A percentile compares a stretch with the other conserved stretches of the same genome.
phyloP scores from a whole-genome alignment of 1,284 basidiomycete species.

The Trametes pubescens region DNA sequence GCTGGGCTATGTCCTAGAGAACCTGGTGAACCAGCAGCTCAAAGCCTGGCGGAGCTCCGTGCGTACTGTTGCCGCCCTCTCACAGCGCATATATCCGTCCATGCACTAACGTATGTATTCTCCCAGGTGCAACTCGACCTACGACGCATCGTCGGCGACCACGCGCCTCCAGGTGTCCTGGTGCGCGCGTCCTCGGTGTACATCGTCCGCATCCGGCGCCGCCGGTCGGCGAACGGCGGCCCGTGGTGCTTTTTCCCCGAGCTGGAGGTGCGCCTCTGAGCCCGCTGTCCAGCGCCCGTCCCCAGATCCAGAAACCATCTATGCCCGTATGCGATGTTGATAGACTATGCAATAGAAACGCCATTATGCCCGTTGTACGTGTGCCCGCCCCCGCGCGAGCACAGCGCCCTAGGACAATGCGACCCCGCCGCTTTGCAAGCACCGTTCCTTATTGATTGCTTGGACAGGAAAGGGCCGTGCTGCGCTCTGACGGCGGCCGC shows the following conservation, averaged over 20 bases:
- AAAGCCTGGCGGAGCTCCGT: not conserved
- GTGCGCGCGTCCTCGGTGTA: not conserved
- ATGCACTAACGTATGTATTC: not conserved
- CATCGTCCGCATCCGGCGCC: constrained; percentile 3
- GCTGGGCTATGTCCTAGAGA: constrained; percentile 1
- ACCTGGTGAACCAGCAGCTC: not conserved
- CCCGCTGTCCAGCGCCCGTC: not conserved
- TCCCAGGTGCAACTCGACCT: not conserved
- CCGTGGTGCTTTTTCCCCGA: constrained; percentile 11
- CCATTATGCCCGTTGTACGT: not conserved
- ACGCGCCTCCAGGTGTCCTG: not conserved
- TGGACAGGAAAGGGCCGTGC: too few relatives aligned
- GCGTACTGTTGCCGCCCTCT: not conserved
- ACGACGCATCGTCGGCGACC: not conserved
- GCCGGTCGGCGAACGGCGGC: not conserved
- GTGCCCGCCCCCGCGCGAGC: too few relatives aligned
- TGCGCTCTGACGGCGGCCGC: too few relatives aligned
- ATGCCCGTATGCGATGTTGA: not conserved
- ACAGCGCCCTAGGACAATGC: too few relatives aligned
- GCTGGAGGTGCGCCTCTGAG: constrained; percentile 11
- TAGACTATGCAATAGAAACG: too few relatives aligned
- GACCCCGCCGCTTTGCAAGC: too few relatives aligned
- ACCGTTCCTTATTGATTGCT: too few relatives aligned
- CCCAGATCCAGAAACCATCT: not conserved
- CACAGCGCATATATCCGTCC: too few relatives aligned